Percentiles rank a stretch among this genome's conserved stretches.
phyloP scores from a whole-genome alignment of 139 green algal species.

The Nannochloris sp. region DNA sequence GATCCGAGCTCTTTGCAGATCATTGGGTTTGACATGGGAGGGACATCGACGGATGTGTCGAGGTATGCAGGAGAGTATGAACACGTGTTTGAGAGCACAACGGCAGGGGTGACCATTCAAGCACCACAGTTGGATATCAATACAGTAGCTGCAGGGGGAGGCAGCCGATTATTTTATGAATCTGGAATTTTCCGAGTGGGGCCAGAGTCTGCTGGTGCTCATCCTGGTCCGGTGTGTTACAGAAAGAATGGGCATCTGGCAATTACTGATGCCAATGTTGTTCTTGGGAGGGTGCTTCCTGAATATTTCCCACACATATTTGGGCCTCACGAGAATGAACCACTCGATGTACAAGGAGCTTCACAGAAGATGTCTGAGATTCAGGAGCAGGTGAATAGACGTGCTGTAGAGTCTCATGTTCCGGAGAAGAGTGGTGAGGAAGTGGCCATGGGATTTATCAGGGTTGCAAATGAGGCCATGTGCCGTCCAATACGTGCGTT shows the following conservation, averaged over 20 bases:
- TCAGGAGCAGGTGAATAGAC: constrained; percentile 46
- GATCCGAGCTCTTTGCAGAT: constrained; percentile 41
- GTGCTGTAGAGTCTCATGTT: constrained; percentile 15
- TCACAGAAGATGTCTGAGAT: constrained; percentile 46
- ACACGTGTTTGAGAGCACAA: constrained; percentile 91
- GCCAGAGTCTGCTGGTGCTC: constrained; percentile 85
- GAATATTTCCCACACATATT: constrained; percentile 95
- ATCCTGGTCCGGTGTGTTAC: constrained; percentile 94
- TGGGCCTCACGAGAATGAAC: constrained; percentile 60
- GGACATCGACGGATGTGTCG: constrained; percentile 81
- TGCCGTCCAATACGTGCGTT: constrained; percentile 87
- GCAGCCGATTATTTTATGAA: constrained; percentile 69
- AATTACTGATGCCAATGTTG: constrained; percentile 93
- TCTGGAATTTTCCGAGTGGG: constrained; percentile 63
- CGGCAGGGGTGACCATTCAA: constrained; percentile 71
- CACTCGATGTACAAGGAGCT: constrained; percentile 59
- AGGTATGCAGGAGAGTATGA: constrained; percentile 79
- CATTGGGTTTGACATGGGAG: constrained; percentile 98
- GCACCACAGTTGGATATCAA: constrained; percentile 98
- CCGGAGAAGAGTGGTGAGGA: constrained; percentile 53
- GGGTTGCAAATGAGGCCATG: constrained; percentile 97
- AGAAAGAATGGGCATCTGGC: constrained; percentile 80
- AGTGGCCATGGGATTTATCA: constrained; percentile 81
- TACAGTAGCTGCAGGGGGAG: constrained; percentile 92
- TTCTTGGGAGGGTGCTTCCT: constrained; percentile 84